phyloP scores from a whole-genome alignment of 176 grass and related monocot species.

The Dendrocalamus sinicus region DNA sequence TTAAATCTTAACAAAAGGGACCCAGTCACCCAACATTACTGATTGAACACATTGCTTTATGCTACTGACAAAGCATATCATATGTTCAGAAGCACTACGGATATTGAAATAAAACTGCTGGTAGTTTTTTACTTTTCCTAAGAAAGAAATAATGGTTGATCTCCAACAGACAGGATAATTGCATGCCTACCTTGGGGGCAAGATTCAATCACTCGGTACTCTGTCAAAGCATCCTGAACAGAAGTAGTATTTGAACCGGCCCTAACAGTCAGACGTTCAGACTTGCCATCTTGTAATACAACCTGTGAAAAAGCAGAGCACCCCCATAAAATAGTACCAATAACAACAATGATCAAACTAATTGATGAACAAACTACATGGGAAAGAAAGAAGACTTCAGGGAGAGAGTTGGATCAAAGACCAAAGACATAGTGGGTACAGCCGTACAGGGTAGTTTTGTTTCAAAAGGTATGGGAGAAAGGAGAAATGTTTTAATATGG shows the following conservation, averaged over 20 bases:
- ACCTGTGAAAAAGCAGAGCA: constrained; percentile 59
- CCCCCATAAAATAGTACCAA: constrained; percentile 17
- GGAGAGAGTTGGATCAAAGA: neutral
- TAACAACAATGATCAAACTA: neutral
- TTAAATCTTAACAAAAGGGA: neutral
- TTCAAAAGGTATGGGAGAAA: constrained; percentile 10
- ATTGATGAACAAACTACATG: constrained; percentile 14
- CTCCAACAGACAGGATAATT: neutral
- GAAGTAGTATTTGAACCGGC: constrained; percentile 50
- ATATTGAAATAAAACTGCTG: neutral
- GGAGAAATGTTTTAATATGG: neutral
- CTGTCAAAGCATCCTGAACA: constrained; percentile 87
- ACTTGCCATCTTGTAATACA: constrained; percentile 80
- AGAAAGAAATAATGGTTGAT: neutral
- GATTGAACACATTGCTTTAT: constrained; percentile 2
- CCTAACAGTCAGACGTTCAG: constrained; percentile 75
- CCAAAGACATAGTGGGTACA: neutral
- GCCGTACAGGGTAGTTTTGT: neutral
- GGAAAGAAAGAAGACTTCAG: neutral
- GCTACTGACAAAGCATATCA: neutral
- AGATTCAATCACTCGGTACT: constrained; percentile 82
- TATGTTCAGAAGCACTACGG: neutral
- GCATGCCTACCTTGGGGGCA: constrained; percentile 61
- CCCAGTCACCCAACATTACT: neutral
- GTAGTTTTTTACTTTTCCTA: constrained; percentile 16